Conservation (phyloP, 495 filamentous ascomycete species). For the Penicillium canariense region DNA sequence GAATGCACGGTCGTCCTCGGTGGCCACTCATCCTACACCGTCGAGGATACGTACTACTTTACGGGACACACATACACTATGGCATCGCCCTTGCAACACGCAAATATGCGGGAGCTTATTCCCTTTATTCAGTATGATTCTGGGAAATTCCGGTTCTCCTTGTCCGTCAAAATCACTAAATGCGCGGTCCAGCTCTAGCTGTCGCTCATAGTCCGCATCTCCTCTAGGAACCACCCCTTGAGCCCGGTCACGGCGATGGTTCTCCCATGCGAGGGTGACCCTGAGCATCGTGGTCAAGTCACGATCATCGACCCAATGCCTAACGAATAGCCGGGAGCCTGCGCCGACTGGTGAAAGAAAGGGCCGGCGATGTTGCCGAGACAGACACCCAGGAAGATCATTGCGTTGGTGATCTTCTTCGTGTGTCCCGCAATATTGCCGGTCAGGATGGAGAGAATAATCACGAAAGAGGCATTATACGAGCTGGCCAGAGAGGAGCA, state of each 20-base stretch:
- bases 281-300: constrained; percentile 41
- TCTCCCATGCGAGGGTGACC: constrained; percentile 44
- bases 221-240: constrained; percentile 28
- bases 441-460: constrained; percentile 54
- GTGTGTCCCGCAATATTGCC: constrained; percentile 55
- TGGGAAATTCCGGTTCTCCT: constrained; percentile 46
- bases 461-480: constrained; percentile 58
- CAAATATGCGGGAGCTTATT: too few relatives aligned
- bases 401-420: constrained; percentile 56
- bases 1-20: too few relatives aligned
- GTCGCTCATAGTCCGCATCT: constrained; percentile 21
- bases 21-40: too few relatives aligned
- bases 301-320: constrained; percentile 57
- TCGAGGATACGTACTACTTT: too few relatives aligned
- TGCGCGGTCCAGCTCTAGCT: constrained; percentile 44
- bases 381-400: constrained; percentile 47
- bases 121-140: constrained; percentile 19
- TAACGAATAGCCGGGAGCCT: constrained; percentile 47
- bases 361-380: constrained; percentile 51
- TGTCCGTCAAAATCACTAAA: constrained; percentile 56
- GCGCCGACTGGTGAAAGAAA: constrained; percentile 53
- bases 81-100: too few relatives aligned
- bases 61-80: too few relatives aligned
- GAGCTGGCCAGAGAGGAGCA: constrained; percentile 53
- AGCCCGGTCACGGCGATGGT: constrained; percentile 42